Evolutionary conservation across 78 protist species (phyloP).

Genomic region (Trichosphaerium sp.): DNA sequence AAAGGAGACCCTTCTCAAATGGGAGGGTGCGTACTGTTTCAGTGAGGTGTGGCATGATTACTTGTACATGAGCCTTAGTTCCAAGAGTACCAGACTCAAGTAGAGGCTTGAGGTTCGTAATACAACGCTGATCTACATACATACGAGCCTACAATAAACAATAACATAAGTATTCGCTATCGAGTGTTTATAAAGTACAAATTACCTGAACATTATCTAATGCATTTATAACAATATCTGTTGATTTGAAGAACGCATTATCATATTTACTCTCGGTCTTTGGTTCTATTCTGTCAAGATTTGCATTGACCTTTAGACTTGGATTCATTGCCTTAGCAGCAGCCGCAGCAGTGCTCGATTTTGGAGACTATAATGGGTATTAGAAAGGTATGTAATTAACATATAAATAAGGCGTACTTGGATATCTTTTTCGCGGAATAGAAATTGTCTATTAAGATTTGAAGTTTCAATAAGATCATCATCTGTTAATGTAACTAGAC

Average conservation of each 20-base stretch:
- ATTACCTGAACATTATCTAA: slow-evolving; percentile 92
- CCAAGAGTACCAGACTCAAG: slow-evolving; percentile 43
- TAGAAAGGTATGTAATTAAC: no score
- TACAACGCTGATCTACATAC: slow-evolving; percentile 1
- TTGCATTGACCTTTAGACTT: slow-evolving; percentile 13
- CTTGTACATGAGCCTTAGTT: slow-evolving; percentile 86
- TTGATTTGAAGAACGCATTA: slow-evolving; percentile 70
- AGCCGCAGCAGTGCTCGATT: slow-evolving; percentile 77
- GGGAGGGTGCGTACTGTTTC: no score
- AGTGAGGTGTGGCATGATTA: slow-evolving; percentile 31
- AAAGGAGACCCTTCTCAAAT: no score
- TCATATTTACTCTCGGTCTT: slow-evolving; percentile 89
- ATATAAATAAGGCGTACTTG: no score
- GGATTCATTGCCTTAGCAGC: slow-evolving; percentile 84
- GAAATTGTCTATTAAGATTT: slow-evolving; percentile 90
- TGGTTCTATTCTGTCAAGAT: slow-evolving; percentile 49
- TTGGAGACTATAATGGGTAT: no score
- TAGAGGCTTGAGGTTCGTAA: neutral
- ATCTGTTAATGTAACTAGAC: slow-evolving; percentile 79
- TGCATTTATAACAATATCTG: slow-evolving; percentile 76
- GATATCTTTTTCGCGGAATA: slow-evolving; percentile 82
- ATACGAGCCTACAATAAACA: neutral
- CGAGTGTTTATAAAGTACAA: no score
- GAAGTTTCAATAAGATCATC: slow-evolving; percentile 85
- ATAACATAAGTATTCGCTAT: no score